A percentile compares a stretch with the other conserved stretches of the same genome.
These are phyloP conservation scores for Globisporangium yorkense DNA, from an alignment of 352 stramenopile genomes.

Conservation along the genomic window DNA sequence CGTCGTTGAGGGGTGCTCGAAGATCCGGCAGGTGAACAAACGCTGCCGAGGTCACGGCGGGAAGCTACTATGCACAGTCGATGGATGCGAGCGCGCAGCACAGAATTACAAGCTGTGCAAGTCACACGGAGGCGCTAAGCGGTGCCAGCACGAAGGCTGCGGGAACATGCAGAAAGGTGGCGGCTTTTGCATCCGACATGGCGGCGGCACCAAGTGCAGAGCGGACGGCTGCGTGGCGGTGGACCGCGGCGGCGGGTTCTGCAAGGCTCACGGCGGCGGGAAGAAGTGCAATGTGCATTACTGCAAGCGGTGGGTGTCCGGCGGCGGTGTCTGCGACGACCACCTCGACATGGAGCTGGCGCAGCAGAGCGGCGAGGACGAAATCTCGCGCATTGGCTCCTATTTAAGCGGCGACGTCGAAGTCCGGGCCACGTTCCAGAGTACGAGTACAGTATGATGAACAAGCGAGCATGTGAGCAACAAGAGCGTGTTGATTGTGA, in stretches of 20 bases:
- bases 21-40: conserved; percentile 85
- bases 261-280: conserved; percentile 78
- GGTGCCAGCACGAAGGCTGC: conserved; percentile 67
- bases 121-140: conserved; percentile 67
- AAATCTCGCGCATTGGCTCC: conserved; percentile 48
- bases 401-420: conserved; percentile 55
- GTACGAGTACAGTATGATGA: neutral
- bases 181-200: conserved; percentile 79
- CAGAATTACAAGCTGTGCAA: conserved; percentile 85
- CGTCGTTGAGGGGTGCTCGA: conserved; percentile 74
- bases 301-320: conserved; percentile 80
- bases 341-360: conserved; percentile 61
- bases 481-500: too few relatives aligned
- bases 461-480: neutral
- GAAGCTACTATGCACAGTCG: conserved; percentile 69
- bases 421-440: neutral
- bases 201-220: conserved; percentile 70
- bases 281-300: conserved; percentile 67
- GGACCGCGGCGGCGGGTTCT: conserved; percentile 76
- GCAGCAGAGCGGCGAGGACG: conserved; percentile 44
- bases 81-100: conserved; percentile 72
- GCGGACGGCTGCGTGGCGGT: conserved; percentile 55
- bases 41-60: conserved; percentile 76
- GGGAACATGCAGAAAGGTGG: conserved; percentile 84
- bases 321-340: conserved; percentile 64